These are phyloP conservation scores for Cordyceps pruinosa DNA, from an alignment of 2,329 filamentous ascomycete species.

Conservation along the genomic window DNA sequence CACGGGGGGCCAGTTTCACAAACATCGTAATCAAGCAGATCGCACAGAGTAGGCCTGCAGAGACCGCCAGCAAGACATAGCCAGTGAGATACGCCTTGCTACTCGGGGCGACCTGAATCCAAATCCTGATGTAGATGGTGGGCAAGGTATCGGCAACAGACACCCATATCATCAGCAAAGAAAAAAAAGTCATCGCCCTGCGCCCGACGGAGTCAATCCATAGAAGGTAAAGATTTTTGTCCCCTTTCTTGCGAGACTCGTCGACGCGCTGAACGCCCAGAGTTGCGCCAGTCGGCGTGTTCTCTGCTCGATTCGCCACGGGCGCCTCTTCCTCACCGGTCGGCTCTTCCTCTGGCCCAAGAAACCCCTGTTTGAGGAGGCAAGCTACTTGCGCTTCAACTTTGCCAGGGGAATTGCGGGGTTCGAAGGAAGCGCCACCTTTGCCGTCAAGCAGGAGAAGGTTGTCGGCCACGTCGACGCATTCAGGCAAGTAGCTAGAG, in stretches of 20 bases:
- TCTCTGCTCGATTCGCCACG: neutral
- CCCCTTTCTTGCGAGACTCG: neutral
- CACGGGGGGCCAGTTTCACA: neutral
- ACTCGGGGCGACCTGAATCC: neutral
- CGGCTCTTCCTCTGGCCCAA: neutral
- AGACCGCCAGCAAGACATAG: neutral
- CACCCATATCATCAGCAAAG: neutral
- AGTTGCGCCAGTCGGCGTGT: neutral
- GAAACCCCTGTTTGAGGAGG: neutral
- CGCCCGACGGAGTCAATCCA: neutral
- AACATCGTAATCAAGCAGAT: neutral
- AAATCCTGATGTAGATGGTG: neutral
- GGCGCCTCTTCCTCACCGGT: neutral
- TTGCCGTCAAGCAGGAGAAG: neutral
- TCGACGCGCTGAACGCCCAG: neutral
- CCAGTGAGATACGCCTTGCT: neutral
- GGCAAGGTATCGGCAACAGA: neutral
- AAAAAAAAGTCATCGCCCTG: neutral
- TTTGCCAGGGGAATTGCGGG: neutral
- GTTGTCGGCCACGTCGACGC: neutral
- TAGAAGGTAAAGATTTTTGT: neutral
- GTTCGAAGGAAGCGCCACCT: neutral
- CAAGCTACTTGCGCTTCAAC: neutral
- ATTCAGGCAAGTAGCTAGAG: neutral
- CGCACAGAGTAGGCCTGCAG: neutral